A percentile compares a stretch with the other conserved stretches of the same genome.
Evolutionary conservation across 75 land plant genomes (phyloP).

Genomic region (Azolla pinnata): DNA sequence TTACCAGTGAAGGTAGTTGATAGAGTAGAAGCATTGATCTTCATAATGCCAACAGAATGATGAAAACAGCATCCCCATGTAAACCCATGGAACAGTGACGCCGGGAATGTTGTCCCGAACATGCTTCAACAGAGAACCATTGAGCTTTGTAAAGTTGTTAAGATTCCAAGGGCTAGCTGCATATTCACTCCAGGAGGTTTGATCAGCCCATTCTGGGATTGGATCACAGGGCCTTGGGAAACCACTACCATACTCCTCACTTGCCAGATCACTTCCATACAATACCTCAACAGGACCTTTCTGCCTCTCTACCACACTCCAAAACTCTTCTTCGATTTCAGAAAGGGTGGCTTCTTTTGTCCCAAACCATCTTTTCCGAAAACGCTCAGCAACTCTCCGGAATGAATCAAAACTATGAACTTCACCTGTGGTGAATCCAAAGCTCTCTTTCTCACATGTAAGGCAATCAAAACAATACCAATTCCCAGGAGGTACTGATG

Average conservation of each 20-base stretch:
- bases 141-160: conserved; percentile 84
- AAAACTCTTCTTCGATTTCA: conserved; percentile 73
- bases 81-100: conserved; percentile 97
- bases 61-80: conserved; percentile 94
- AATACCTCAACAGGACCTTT: conserved; percentile 78
- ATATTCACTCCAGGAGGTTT: conserved; percentile 50
- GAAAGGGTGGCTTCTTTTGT: conserved; percentile 19
- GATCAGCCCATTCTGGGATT: conserved; percentile 37
- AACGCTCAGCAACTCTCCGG: conserved; percentile 51
- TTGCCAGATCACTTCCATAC: conserved; percentile 95
- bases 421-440: conserved; percentile 90
- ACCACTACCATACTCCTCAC: conserved; percentile 82
- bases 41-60: conserved; percentile 99
- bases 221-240: conserved; percentile 59
- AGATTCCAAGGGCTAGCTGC: conserved; percentile 83
- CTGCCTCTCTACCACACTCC: conserved; percentile 85
- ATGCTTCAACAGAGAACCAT: conserved; percentile 72
- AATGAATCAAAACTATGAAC: conserved; percentile 51
- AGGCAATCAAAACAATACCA: conserved; percentile 95
- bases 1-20: conserved; percentile 95
- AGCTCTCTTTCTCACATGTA: conserved; percentile 69
- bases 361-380: conserved; percentile 82
- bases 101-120: conserved; percentile 87
- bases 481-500: conserved; percentile 64
- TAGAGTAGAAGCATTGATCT: conserved; percentile 97